Percentiles rank a stretch among this genome's conserved stretches.
Conservation (phyloP, 495 filamentous ascomycete genomes). For the Daldinia grandis region DNA sequence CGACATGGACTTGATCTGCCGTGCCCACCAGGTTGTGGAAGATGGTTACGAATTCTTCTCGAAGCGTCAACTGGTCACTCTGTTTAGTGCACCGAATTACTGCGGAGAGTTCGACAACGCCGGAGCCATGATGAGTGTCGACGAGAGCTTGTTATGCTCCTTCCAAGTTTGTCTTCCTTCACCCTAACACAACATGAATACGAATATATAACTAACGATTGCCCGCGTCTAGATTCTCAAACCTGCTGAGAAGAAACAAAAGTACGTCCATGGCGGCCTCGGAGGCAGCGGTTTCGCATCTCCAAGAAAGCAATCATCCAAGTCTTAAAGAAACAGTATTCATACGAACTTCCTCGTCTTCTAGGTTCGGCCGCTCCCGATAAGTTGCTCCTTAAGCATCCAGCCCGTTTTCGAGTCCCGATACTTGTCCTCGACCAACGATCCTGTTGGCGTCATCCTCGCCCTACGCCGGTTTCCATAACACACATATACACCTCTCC, state of each 20-base stretch:
- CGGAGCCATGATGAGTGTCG: slow-evolving; percentile 99
- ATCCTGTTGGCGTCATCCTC: slow-evolving; percentile 27
- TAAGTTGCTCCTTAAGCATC: slow-evolving; percentile 59
- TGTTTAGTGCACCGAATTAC: slow-evolving; percentile 99
- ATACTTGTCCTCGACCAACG: slow-evolving; percentile 43
- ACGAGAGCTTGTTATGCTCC: slow-evolving; percentile 96
- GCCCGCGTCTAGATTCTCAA: slow-evolving; percentile 81
- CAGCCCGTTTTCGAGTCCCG: slow-evolving; percentile 35
- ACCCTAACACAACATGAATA: background rate
- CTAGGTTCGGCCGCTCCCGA: slow-evolving; percentile 92
- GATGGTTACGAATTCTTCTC: slow-evolving; percentile 99
- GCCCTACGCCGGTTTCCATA: slow-evolving; percentile 7
- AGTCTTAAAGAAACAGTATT: slow-evolving; percentile 74
- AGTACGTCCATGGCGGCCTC: slow-evolving; percentile 95
- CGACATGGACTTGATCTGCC: slow-evolving; percentile 99
- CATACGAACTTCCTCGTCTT: slow-evolving; percentile 86
- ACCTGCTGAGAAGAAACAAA: slow-evolving; percentile 99
- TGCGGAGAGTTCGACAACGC: slow-evolving; percentile 99
- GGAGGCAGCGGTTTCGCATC: slow-evolving; percentile 87
- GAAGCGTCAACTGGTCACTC: slow-evolving; percentile 94
- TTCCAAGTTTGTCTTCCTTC: slow-evolving; percentile 81
- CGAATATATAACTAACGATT: slow-evolving; percentile 10
- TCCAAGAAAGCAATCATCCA: slow-evolving; percentile 85
- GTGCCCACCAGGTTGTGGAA: slow-evolving; percentile 98
- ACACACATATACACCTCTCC: slow-evolving; percentile 11